A percentile compares a stretch with the other conserved stretches of the same genome.
Evolutionary conservation across 345 rosid genomes (phyloP).

Genomic region (Balakata baccata): DNA sequence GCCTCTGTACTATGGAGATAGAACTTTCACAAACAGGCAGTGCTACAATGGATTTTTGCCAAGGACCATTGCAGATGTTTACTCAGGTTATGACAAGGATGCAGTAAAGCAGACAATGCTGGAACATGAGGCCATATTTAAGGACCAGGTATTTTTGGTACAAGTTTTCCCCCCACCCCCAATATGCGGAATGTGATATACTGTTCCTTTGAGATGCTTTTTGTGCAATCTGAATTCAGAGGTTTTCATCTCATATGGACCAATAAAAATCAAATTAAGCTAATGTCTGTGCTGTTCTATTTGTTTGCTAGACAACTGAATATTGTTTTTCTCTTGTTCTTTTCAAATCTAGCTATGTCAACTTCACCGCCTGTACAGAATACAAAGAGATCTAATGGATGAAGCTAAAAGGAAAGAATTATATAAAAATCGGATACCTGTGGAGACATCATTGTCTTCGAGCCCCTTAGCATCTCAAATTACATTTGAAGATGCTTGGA

Average conservation of each 20-base stretch:
- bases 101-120: slow-evolving; percentile 69
- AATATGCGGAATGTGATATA: not conserved
- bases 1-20: slow-evolving; percentile 51
- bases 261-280: slow-evolving; percentile 14
- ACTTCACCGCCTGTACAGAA: slow-evolving; percentile 68
- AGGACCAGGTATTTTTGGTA: slow-evolving; percentile 59
- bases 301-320: slow-evolving; percentile 23
- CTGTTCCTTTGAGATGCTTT: not conserved
- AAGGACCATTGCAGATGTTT: slow-evolving; percentile 41
- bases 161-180: not conserved
- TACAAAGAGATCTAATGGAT: slow-evolving; percentile 63
- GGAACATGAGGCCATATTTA: slow-evolving; percentile 77
- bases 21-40: slow-evolving; percentile 43
- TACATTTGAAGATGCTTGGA: slow-evolving; percentile 55
- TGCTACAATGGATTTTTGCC: slow-evolving; percentile 47
- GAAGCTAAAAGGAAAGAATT: slow-evolving; percentile 56
- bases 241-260: slow-evolving; percentile 16
- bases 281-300: slow-evolving; percentile 24
- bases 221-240: not conserved
- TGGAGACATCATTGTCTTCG: slow-evolving; percentile 51
- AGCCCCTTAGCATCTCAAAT: slow-evolving; percentile 54
- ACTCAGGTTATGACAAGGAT: slow-evolving; percentile 52
- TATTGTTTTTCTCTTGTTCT: slow-evolving; percentile 9
- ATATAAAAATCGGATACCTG: slow-evolving; percentile 31
- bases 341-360: slow-evolving; percentile 46